Conservation (phyloP, 306 rosid genomes). For the Quercus robur region DNA sequence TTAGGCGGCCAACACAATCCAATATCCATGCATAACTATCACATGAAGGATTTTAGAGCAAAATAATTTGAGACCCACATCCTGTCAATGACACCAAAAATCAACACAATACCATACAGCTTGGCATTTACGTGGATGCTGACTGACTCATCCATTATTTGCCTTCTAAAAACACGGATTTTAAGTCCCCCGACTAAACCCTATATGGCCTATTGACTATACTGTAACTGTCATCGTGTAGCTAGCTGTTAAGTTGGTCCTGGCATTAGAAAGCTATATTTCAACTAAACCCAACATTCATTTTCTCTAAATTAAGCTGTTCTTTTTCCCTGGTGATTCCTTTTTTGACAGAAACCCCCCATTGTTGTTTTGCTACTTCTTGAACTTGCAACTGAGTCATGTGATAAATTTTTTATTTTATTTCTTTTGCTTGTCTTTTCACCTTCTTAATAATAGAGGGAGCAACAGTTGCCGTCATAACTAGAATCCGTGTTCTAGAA, state of each 20-base stretch:
- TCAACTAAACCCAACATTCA: slow-evolving; percentile 2
- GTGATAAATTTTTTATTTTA: not conserved
- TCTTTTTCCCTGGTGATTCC: not conserved
- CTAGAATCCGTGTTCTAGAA: slow-evolving; percentile 32
- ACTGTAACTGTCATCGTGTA: not conserved
- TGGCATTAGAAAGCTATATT: slow-evolving; percentile 28
- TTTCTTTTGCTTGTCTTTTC: not conserved
- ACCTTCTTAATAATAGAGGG: slow-evolving; percentile 21
- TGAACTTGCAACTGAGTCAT: not conserved
- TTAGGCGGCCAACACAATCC: not conserved
- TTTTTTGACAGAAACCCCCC: not conserved
- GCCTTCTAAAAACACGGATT: not conserved
- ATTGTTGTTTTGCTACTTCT: too few species aligned
- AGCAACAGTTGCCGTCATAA: slow-evolving; percentile 9
- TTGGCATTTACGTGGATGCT: slow-evolving; percentile 17
- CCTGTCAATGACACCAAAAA: not conserved
- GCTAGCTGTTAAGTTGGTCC: not conserved
- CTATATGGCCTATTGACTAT: not conserved
- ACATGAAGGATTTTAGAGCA: slow-evolving; percentile 2
- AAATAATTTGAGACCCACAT: slow-evolving; percentile 4
- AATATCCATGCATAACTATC: slow-evolving; percentile 1
- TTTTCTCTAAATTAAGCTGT: not conserved
- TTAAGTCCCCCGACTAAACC: not conserved
- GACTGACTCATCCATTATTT: slow-evolving; percentile 21
- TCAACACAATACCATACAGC: not conserved